A percentile compares a stretch with the other conserved stretches of the same genome.
Conservation (phyloP, 2,329 filamentous ascomycete genomes). For the Fusarium sacchari region DNA sequence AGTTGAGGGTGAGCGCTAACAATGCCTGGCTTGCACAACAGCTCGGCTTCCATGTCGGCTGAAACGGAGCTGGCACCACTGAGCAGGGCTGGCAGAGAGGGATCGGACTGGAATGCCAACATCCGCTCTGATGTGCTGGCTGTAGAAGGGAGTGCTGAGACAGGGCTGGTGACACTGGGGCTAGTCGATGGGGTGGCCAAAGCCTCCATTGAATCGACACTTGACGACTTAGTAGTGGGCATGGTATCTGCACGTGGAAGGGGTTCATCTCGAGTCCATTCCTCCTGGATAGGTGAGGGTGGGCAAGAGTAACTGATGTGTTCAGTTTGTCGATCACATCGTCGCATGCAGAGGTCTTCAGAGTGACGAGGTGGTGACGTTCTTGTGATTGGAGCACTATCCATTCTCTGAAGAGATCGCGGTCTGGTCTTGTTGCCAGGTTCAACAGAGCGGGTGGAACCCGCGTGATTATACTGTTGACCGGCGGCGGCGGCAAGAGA, state of each 20-base stretch:
- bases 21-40: conserved; percentile 61
- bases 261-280: conserved; percentile 44
- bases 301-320: conserved; percentile 53
- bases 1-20: conserved; percentile 55
- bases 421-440: conserved; percentile 56
- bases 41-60: conserved; percentile 70
- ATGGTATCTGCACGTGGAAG: conserved; percentile 54
- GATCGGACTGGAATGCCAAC: conserved; percentile 68
- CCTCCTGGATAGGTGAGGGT: conserved; percentile 58
- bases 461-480: conserved; percentile 58
- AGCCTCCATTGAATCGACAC: conserved; percentile 61
- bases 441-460: conserved; percentile 54
- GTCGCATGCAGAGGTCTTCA: conserved; percentile 23
- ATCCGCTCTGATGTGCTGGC: conserved; percentile 59
- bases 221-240: conserved; percentile 60
- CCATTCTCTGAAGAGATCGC: conserved; percentile 57
- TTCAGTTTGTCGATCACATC: conserved; percentile 16
- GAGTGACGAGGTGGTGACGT: conserved; percentile 25
- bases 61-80: conserved; percentile 73
- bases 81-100: conserved; percentile 70
- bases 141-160: conserved; percentile 53
- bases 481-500: conserved; percentile 49
- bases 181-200: conserved; percentile 64
- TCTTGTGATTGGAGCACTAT: conserved; percentile 39
- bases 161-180: conserved; percentile 62